These are phyloP conservation scores for Albizia julibrissin DNA, from an alignment of 306 rosid species.

Conservation along the genomic window DNA sequence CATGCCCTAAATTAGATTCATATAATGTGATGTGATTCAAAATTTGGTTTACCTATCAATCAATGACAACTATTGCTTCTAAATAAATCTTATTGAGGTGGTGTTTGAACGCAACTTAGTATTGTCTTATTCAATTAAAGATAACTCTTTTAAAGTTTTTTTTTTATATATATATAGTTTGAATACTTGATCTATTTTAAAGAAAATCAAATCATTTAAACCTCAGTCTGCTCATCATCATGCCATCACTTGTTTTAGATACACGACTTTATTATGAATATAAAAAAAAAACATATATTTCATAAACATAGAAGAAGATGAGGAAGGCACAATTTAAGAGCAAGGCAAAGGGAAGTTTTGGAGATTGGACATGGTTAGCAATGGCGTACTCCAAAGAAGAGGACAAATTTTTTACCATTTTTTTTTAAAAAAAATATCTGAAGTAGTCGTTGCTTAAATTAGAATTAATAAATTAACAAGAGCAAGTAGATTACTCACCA, in stretches of 20 bases:
- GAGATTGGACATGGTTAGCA: not conserved
- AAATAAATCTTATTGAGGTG: not conserved
- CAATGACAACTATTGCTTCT: not conserved
- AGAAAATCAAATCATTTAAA: not conserved
- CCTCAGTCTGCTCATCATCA: not conserved
- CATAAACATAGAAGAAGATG: not conserved
- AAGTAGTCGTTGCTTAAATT: not conserved
- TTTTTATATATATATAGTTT: not conserved
- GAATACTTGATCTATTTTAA: not conserved
- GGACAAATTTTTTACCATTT: not conserved
- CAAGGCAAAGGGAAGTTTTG: not conserved
- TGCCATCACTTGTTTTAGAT: not conserved
- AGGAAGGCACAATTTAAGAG: not conserved
- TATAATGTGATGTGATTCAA: not conserved
- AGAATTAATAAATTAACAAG: not conserved
- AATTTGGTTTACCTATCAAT: not conserved
- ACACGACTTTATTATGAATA: not conserved
- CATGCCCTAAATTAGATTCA: no score
- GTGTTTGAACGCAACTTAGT: not conserved
- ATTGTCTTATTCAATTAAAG: no score
- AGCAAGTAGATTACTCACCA: not conserved
- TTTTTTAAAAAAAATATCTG: not conserved
- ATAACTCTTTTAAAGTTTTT: no score
- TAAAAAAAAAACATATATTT: not conserved
- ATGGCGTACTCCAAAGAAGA: slow-evolving; percentile 1